Evolutionary conservation across 2,329 filamentous ascomycete species (phyloP), one percentile per base, ranked within the genome.

Genomic region (Zasmidium citrigriseum): DNA sequence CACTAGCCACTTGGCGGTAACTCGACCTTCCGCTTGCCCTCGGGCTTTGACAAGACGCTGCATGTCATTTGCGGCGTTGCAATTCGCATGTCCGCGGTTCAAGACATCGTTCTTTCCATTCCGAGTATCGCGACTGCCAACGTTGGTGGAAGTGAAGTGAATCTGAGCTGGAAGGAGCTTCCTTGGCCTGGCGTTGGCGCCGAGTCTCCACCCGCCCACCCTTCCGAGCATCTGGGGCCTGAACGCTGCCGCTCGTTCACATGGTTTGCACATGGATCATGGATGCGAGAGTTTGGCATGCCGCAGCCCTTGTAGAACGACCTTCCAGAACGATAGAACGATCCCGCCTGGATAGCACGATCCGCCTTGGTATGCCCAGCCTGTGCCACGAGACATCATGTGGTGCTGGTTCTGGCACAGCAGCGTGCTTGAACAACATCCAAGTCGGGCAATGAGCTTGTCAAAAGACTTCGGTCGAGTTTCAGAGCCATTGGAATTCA

Each of bases 11-110:
- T 41, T 41, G 34, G 34, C 34, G 34, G 34, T 41, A 7, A n/a
- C 34, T 41, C 34, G 34, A 41, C 34, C 34, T 41, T 41, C 10
- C 53, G 53, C 53, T 55, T 55, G 29, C 22, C 46, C 24, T n/a
- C 45, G 53, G 53, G 44, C 53, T 55, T 55, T 44, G 53, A 24
- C 20, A 16, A 9, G 4, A 34, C 20, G 34, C 14, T 41, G 34
- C 34, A 16, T 41, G 34, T 41, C 34, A n/a, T 41, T 41, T 41
- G 5, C 5, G 34, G 34, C 34, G 34, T n/a, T 14, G 16, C 34
- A n/a, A 41, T 16, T 16, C 34, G 34, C 34, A 41, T 41, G 34
- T 41, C 18, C 34, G 34, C 34, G 34, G 34, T 41, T 41, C 34
- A 41, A 41, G 34, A 16, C 34, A 9, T n/a, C 7, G 34, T n/a